phyloP scores from a whole-genome alignment of 306 rosid genomes.

The Lathyrus tuberosus region DNA sequence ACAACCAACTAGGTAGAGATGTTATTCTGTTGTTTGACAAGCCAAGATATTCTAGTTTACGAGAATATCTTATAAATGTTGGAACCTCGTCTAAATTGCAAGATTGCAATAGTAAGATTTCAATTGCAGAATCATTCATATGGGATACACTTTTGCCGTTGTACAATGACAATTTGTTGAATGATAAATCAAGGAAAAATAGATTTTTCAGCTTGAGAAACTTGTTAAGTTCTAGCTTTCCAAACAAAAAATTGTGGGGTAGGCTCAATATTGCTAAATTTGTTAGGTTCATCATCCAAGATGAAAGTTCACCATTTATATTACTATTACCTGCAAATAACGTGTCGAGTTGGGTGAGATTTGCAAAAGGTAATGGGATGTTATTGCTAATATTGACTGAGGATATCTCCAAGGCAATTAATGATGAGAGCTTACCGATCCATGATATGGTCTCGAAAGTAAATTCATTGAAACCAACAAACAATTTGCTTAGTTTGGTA shows the following conservation, averaged over 20 bases:
- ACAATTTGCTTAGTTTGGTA: conserved; percentile 11
- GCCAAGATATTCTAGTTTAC: background rate
- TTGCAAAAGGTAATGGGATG: conserved; percentile 19
- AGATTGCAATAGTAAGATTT: background rate
- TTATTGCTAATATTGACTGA: conserved; percentile 29
- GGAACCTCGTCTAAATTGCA: conserved; percentile 20
- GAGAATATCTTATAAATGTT: background rate
- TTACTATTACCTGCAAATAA: background rate
- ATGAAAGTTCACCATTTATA: background rate
- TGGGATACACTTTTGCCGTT: background rate
- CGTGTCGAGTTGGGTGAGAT: background rate
- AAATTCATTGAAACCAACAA: conserved; percentile 33
- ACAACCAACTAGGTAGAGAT: conserved; percentile 1
- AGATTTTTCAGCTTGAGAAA: background rate
- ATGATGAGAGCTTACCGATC: conserved; percentile 2
- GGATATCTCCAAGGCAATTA: background rate
- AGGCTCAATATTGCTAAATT: background rate
- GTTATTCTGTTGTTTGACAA: background rate
- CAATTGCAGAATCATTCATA: background rate
- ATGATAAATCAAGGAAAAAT: background rate
- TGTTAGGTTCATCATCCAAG: too few relatives aligned
- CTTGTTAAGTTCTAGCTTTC: conserved; percentile 12
- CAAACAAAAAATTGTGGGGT: background rate
- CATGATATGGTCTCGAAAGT: conserved; percentile 22
- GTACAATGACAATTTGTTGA: background rate